Percentiles rank a stretch among this genome's conserved stretches.
Evolutionary conservation across 2,329 filamentous ascomycete species (phyloP).

Genomic region (Aspergillus oerlinghausenensis): DNA sequence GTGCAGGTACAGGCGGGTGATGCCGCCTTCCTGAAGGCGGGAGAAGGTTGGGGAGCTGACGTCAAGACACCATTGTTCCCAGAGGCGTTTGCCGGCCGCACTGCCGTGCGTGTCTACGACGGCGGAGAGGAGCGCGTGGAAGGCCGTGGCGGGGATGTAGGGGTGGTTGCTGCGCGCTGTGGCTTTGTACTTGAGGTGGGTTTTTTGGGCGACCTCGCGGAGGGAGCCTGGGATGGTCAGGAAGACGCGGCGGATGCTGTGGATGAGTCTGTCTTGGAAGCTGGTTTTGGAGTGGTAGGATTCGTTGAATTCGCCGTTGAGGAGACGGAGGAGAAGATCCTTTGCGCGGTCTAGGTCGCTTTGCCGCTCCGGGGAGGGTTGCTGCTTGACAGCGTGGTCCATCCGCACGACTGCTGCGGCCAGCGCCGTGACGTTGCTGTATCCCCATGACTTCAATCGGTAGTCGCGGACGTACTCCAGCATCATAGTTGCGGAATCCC

Average conservation of each 20-base stretch:
- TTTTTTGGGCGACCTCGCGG: constrained; percentile 20
- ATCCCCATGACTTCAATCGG: constrained; percentile 33
- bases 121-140: constrained; percentile 52
- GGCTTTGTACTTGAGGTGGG: constrained; percentile 9
- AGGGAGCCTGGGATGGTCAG: constrained; percentile 29
- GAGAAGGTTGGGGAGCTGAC: constrained; percentile 14
- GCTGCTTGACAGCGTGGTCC: constrained; percentile 21
- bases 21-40: constrained; percentile 25
- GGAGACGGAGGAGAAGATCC: constrained; percentile 29
- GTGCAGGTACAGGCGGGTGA: constrained; percentile 20
- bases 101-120: constrained; percentile 49
- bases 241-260: constrained; percentile 29
- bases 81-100: constrained; percentile 44
- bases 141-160: constrained; percentile 37
- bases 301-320: constrained; percentile 33
- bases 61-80: constrained; percentile 45
- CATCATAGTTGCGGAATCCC: constrained; percentile 29
- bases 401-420: constrained; percentile 39
- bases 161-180: constrained; percentile 17
- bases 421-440: constrained; percentile 32
- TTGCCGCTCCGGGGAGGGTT: constrained; percentile 10
- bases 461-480: constrained; percentile 31
- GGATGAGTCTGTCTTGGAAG: constrained; percentile 28
- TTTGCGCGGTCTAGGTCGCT: constrained; percentile 23
- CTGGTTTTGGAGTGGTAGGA: constrained; percentile 8